Conservation (phyloP, 192 early-diverging fungal genomes). For the Phlyctochytrium arcticum region DNA sequence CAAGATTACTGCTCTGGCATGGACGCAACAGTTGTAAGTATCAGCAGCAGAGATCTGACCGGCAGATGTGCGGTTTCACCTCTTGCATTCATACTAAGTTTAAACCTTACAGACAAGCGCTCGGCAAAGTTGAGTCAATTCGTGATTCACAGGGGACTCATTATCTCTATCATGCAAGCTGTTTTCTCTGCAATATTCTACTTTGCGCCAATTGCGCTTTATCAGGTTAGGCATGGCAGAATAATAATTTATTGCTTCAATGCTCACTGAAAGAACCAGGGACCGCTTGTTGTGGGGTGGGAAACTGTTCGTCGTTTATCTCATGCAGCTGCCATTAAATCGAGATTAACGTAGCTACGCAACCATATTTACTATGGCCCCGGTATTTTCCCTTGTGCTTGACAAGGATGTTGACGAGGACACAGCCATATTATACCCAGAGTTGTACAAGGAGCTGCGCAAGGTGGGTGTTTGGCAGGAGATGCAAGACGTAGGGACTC, state of each 20-base stretch:
- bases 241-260: not conserved
- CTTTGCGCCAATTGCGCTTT: constrained; percentile 94
- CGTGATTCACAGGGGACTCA: constrained; percentile 94
- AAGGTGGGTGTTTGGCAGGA: constrained; percentile 67
- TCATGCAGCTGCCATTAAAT: not conserved
- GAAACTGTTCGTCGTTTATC: not conserved
- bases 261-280: not conserved
- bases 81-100: too few relatives aligned
- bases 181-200: constrained; percentile 96
- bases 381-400: constrained; percentile 91
- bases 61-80: too few relatives aligned
- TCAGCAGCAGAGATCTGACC: too few relatives aligned
- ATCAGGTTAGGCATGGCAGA: constrained; percentile 47
- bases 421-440: constrained; percentile 86
- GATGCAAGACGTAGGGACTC: too few relatives aligned
- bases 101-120: constrained; percentile 48
- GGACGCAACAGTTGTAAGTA: constrained; percentile 85
- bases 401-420: constrained; percentile 87
- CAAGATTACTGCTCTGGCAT: constrained; percentile 87
- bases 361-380: constrained; percentile 96
- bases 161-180: constrained; percentile 97
- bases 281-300: constrained; percentile 4
- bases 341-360: constrained; percentile 82
- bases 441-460: constrained; percentile 90
- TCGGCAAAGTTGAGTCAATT: constrained; percentile 94